These are phyloP conservation scores for Podospora pseudoanserina DNA, from an alignment of 495 filamentous ascomycete genomes.

Conservation along the genomic window DNA sequence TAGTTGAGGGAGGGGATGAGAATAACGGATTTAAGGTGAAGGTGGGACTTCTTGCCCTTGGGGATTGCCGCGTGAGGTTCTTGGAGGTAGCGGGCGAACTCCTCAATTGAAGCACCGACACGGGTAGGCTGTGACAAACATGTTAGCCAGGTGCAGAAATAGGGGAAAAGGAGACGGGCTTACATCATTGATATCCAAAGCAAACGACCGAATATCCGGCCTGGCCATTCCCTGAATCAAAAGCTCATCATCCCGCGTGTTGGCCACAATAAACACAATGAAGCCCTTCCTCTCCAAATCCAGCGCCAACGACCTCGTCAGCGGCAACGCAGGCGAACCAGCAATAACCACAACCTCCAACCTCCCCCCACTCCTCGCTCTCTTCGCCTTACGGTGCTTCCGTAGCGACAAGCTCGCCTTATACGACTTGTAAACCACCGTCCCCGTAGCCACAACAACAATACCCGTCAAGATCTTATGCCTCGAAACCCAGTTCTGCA, in stretches of 20 bases:
- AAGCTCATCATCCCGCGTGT: conserved; percentile 74
- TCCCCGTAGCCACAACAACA: conserved; percentile 64
- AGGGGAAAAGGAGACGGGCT: conserved; percentile 20
- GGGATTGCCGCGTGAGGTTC: conserved; percentile 68
- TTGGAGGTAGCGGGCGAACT: conserved; percentile 63
- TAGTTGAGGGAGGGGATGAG: conserved; percentile 70
- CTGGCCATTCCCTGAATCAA: conserved; percentile 69
- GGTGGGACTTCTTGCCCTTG: conserved; percentile 66
- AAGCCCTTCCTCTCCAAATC: conserved; percentile 91
- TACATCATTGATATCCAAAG: conserved; percentile 77
- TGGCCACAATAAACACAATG: conserved; percentile 85
- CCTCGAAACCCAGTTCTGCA: conserved; percentile 59
- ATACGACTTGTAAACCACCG: conserved; percentile 62
- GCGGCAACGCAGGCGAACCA: conserved; percentile 73
- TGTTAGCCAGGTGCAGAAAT: conserved; percentile 12
- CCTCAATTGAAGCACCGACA: conserved; percentile 58
- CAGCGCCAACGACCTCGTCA: conserved; percentile 72
- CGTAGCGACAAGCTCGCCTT: conserved; percentile 55
- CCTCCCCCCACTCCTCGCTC: conserved; percentile 77
- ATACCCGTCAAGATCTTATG: conserved; percentile 69
- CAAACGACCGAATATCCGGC: conserved; percentile 74
- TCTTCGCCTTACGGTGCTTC: conserved; percentile 68
- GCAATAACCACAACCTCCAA: conserved; percentile 88
- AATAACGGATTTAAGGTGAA: conserved; percentile 72
- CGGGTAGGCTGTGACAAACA: conserved; percentile 40